These are phyloP conservation scores for Setaria viridis DNA, from an alignment of 202 grass and related monocot species.

Conservation along the genomic window DNA sequence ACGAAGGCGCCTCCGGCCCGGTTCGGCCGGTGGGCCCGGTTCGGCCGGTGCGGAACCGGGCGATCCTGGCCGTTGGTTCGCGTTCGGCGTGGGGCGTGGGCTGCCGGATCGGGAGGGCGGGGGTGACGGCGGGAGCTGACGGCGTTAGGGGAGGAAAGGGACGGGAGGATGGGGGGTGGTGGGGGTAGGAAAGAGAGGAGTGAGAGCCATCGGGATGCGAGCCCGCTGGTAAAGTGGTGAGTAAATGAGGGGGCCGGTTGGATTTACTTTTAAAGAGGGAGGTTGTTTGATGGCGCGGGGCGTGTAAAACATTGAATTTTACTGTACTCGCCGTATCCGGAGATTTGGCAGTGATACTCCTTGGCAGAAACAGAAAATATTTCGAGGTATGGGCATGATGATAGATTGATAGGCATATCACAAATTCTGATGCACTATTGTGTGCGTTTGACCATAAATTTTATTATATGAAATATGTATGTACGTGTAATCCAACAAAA, in stretches of 20 bases:
- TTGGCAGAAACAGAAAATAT: not conserved
- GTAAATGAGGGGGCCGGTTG: not conserved
- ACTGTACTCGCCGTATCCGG: not conserved
- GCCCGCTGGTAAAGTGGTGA: slow-evolving; percentile 41
- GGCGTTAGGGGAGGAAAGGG: slow-evolving; percentile 50
- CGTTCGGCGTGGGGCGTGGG: not conserved
- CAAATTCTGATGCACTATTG: not conserved
- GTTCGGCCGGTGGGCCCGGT: not conserved
- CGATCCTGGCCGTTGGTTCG: not conserved
- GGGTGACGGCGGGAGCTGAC: slow-evolving; percentile 43
- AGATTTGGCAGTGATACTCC: not conserved
- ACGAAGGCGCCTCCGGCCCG: slow-evolving; percentile 58
- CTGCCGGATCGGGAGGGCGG: slow-evolving; percentile 17
- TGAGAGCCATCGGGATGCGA: slow-evolving; percentile 44
- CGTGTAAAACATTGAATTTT: not conserved
- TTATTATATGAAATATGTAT: not conserved
- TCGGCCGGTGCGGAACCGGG: not conserved
- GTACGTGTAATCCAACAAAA: not conserved
- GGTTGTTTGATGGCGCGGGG: not conserved
- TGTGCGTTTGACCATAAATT: not conserved
- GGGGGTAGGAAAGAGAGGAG: slow-evolving; percentile 32
- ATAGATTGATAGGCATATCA: too few species aligned
- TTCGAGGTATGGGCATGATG: not conserved
- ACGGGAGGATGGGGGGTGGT: slow-evolving; percentile 17
- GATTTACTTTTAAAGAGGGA: slow-evolving; percentile 6